Conservation (phyloP, 1,284 basidiomycete genomes). For the Cryptococcus sp. region DNA sequence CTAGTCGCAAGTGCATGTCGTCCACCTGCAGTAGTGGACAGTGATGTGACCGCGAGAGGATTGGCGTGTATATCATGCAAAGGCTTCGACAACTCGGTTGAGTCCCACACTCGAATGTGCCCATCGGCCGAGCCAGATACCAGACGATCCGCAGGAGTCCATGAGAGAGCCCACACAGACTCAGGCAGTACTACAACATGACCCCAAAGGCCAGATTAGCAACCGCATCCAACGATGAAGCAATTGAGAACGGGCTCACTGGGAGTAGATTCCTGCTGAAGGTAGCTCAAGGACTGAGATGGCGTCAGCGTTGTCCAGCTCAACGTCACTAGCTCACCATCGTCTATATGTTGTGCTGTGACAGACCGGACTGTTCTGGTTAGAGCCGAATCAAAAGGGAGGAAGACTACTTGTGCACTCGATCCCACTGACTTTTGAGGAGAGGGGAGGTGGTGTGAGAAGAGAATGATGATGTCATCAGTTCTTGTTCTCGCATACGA, state of each 20-base stretch:
- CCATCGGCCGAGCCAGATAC: constrained; percentile 46
- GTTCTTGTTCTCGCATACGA: too few relatives aligned
- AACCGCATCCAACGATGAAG: not conserved
- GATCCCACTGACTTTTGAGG: too few relatives aligned
- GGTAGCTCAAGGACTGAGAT: constrained; percentile 41
- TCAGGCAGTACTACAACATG: constrained; percentile 36
- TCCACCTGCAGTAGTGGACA: constrained; percentile 68
- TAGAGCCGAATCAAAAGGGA: too few relatives aligned
- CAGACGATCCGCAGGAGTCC: constrained; percentile 35
- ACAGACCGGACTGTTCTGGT: too few relatives aligned
- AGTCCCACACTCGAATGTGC: constrained; percentile 41
- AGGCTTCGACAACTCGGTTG: constrained; percentile 62
- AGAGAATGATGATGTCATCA: too few relatives aligned
- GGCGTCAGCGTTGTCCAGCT: not conserved
- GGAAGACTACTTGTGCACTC: too few relatives aligned
- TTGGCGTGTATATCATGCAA: constrained; percentile 66
- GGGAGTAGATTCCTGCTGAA: constrained; percentile 43
- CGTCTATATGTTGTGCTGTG: too few relatives aligned
- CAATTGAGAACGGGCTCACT: constrained; percentile 20
- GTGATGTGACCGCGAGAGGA: constrained; percentile 70
- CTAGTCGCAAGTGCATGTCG: constrained; percentile 69
- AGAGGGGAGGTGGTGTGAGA: too few relatives aligned
- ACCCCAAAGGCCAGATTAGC: not conserved
- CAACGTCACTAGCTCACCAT: too few relatives aligned
- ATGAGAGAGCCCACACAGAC: constrained; percentile 43